Conservation (phyloP, 2,329 filamentous ascomycete species). For the Gaeumannomyces sp. region DNA sequence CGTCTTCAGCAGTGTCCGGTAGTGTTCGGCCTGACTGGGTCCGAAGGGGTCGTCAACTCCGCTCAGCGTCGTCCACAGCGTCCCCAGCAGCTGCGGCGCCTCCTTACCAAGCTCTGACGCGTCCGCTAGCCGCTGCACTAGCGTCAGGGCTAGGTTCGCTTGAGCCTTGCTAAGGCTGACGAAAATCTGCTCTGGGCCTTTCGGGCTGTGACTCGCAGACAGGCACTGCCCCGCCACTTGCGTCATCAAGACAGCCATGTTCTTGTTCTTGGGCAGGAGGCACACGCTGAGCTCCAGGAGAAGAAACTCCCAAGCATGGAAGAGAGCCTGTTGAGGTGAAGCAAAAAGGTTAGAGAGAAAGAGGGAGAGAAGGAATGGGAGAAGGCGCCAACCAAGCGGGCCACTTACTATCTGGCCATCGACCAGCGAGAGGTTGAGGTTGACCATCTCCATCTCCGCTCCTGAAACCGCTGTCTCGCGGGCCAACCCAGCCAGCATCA, state of each 20-base stretch:
- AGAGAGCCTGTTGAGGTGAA: conserved; percentile 52
- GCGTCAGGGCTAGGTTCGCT: conserved; percentile 72
- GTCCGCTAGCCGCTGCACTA: conserved; percentile 74
- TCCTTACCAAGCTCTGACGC: conserved; percentile 42
- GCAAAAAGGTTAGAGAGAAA: conserved; percentile 1
- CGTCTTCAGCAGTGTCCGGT: conserved; percentile 75
- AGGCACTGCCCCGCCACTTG: conserved; percentile 73
- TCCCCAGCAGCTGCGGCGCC: conserved; percentile 43
- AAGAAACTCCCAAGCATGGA: conserved; percentile 85
- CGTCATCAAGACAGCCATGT: conserved; percentile 49
- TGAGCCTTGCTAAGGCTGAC: conserved; percentile 68
- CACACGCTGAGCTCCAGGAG: conserved; percentile 73
- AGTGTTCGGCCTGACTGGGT: conserved; percentile 57
- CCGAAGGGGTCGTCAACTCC: conserved; percentile 48
- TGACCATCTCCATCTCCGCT: conserved; percentile 80
- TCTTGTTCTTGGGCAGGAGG: conserved; percentile 41
- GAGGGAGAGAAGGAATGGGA: not conserved
- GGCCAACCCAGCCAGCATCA: conserved; percentile 71
- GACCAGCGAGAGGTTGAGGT: conserved; percentile 84
- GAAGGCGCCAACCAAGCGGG: too few relatives aligned
- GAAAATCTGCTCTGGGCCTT: conserved; percentile 76
- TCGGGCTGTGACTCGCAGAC: conserved; percentile 64
- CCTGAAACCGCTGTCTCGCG: conserved; percentile 65
- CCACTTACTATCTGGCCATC: conserved; percentile 77
- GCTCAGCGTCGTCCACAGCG: conserved; percentile 46